phyloP scores from a whole-genome alignment of 768 basidiomycete genomes.

The Pseudohyphozyma bogoriensis region DNA sequence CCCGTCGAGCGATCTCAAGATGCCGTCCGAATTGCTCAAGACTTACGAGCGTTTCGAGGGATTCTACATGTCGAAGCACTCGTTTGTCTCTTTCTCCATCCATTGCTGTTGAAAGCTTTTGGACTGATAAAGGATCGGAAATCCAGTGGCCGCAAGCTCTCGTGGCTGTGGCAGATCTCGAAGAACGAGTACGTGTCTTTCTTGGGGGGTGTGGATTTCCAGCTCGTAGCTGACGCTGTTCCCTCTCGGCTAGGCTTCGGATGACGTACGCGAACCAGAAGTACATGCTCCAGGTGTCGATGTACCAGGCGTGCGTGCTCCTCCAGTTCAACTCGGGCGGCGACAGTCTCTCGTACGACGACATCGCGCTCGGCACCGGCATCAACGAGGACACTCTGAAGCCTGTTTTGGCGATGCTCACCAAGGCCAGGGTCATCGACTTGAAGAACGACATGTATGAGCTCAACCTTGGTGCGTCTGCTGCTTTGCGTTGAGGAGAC shows the following conservation, averaged over 20 bases:
- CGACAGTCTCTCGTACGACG: slow-evolving; percentile 72
- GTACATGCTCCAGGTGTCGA: slow-evolving; percentile 89
- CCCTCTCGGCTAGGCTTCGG: slow-evolving; percentile 44
- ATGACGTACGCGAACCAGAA: slow-evolving; percentile 89
- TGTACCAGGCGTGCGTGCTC: slow-evolving; percentile 91
- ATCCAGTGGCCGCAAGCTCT: slow-evolving; percentile 76
- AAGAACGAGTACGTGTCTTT: slow-evolving; percentile 59
- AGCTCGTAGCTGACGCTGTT: not conserved
- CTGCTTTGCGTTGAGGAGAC: not conserved
- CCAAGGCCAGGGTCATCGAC: slow-evolving; percentile 80
- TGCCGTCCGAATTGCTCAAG: slow-evolving; percentile 74
- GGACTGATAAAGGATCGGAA: not conserved
- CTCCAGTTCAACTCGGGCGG: slow-evolving; percentile 79
- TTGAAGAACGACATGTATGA: slow-evolving; percentile 91
- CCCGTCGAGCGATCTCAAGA: slow-evolving; percentile 72
- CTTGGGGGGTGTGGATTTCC: not conserved
- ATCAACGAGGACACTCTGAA: slow-evolving; percentile 63
- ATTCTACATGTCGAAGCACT: slow-evolving; percentile 89
- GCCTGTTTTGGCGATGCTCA: slow-evolving; percentile 52
- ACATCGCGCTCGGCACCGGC: slow-evolving; percentile 66
- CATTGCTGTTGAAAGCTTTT: no score
- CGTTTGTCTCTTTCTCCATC: slow-evolving; percentile 35
- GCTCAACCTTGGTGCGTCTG: slow-evolving; percentile 61
- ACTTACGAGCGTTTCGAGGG: slow-evolving; percentile 84
- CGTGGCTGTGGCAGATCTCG: slow-evolving; percentile 97